Base-by-base conservation (phyloP, 1,139 yeast genomes). In the Hemisphaericaspora xylofermentans region DNA sequence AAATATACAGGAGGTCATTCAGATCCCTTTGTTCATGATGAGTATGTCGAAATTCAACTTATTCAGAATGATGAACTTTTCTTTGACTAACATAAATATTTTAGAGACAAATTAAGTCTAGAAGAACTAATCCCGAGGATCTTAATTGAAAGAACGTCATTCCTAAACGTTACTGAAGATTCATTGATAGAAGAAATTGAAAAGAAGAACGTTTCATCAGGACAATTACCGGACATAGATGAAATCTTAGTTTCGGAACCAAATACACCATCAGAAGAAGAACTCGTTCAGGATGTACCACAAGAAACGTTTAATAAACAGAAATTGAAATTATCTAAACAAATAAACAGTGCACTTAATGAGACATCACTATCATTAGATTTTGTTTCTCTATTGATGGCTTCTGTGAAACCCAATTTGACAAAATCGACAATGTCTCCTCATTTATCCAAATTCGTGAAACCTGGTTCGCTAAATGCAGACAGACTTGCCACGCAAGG, bases 381-480 rank as follows among this genome's bases (percentile, higher is more conserved):
- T 56, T 87, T 91, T 52, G 84, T 91, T 1, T 88, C 96, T 2
- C 69, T 93, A 44, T 65, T 94, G 42, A 71, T 93, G 35, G 84
- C 96, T n/a, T 76, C 88, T 13, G 79, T 80, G 10, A 76, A 93
- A 46, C 96, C 96, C 2, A 85, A 86, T 17, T 84, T 93, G 1
- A 96, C 94, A 1, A 76, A 85, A 31, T 75, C 91, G 3, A 87
- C 97, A 4, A 88, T 93, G 80, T 88, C 97, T 1, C 93, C 96
- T 1, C 91, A 84, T 61, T 68, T 93, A 47, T 78, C 82, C 50
- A 84, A 87, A 50, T 80, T 78, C 43, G 85, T 86, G 0, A 89
- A 95, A 1, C 68, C 84, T 10, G 96, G 95, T 0, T 84, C 97
- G 0, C 68, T 93, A 39, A 84, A 83, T 41, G 76, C 93, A 12